phyloP scores from a whole-genome alignment of 176 grass and related monocot species.

The Carex cristatella region DNA sequence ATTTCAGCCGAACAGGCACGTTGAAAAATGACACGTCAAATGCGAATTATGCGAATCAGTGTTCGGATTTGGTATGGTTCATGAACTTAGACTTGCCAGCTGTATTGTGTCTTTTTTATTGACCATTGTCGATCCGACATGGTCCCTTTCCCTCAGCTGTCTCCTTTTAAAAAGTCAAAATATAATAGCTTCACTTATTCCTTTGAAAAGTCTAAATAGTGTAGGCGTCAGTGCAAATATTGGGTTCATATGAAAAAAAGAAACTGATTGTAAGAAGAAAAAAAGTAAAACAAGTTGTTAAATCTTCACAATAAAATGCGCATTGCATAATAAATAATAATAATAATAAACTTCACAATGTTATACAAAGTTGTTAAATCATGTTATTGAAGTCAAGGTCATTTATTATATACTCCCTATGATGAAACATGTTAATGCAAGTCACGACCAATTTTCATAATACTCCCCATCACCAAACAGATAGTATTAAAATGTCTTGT shows the following conservation, averaged over 20 bases:
- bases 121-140: not conserved
- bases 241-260: not conserved
- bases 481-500: not conserved
- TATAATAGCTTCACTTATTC: not conserved
- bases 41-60: too few species aligned
- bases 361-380: not conserved
- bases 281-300: not conserved
- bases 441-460: not conserved
- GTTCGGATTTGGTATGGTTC: not conserved
- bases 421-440: not conserved
- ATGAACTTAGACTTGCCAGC: not conserved
- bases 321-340: not conserved
- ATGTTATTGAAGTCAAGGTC: not conserved
- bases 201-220: not conserved
- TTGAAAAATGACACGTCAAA: too few species aligned
- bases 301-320: not conserved
- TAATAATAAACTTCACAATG: not conserved
- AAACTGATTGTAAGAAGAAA: not conserved
- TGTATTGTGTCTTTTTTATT: not conserved
- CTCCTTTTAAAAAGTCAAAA: not conserved
- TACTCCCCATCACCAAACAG: too few species aligned
- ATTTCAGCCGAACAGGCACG: too few species aligned
- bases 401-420: not conserved
- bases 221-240: not conserved
- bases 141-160: not conserved